phyloP scores from a whole-genome alignment of 805 yeast genomes.

The Torulaspora quercuum region DNA sequence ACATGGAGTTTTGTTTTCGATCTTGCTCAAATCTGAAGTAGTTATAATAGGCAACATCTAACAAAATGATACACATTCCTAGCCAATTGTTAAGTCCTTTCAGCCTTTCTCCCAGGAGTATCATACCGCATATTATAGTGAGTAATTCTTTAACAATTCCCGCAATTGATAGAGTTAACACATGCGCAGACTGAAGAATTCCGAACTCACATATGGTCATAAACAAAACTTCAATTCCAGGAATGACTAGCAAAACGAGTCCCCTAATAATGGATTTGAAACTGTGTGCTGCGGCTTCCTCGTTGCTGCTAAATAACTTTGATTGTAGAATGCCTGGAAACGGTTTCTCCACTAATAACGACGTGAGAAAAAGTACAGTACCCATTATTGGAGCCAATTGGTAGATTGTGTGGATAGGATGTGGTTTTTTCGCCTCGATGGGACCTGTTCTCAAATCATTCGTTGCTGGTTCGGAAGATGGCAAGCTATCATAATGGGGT shows the following conservation, averaged over 20 bases:
- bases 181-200: constrained; percentile 74
- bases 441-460: constrained; percentile 3
- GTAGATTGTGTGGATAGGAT: constrained; percentile 80
- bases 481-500: constrained; percentile 37
- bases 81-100: constrained; percentile 57
- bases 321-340: constrained; percentile 28
- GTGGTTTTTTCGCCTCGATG: constrained; percentile 37
- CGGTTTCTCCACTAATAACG: constrained; percentile 65
- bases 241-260: constrained; percentile 58
- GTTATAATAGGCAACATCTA: constrained; percentile 83
- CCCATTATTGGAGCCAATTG: constrained; percentile 86
- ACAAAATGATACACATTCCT: constrained; percentile 71
- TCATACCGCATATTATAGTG: constrained; percentile 65
- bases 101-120: constrained; percentile 72
- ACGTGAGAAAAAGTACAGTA: constrained; percentile 54
- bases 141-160: constrained; percentile 91
- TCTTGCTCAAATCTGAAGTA: constrained; percentile 47
- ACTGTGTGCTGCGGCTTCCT: constrained; percentile 8
- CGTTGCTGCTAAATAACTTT: constrained; percentile 22
- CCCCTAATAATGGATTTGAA: constrained; percentile 47
- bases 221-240: constrained; percentile 83
- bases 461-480: constrained; percentile 2
- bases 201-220: constrained; percentile 89
- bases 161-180: constrained; percentile 80
- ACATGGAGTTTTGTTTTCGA: constrained; percentile 4